These are phyloP conservation scores for Geotrichum australiense DNA, from an alignment of 1,139 yeast genomes.

Conservation along the genomic window DNA sequence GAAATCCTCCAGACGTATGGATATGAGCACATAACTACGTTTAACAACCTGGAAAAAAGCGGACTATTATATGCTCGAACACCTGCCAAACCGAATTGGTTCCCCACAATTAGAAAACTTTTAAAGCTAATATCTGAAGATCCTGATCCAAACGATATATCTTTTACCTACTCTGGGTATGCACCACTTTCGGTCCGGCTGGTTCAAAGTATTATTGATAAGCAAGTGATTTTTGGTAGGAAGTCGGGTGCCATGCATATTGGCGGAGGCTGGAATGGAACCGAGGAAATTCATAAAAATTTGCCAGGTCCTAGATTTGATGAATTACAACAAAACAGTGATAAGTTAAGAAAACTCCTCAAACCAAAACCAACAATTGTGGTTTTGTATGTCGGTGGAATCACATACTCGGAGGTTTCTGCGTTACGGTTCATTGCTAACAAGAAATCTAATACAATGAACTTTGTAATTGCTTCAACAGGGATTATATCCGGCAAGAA, in stretches of 20 bases:
- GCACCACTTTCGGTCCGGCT: conserved; percentile 42
- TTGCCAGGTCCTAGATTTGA: conserved; percentile 36
- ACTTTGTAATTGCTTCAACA: conserved; percentile 49
- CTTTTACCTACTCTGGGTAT: conserved; percentile 41
- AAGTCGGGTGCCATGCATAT: conserved; percentile 9
- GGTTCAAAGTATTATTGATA: conserved; percentile 36
- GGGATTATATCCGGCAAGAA: conserved; percentile 47
- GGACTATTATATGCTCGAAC: conserved; percentile 34
- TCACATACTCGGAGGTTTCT: conserved; percentile 71
- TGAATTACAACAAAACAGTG: conserved; percentile 30
- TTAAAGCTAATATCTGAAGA: conserved; percentile 30
- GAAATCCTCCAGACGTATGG: conserved; percentile 58
- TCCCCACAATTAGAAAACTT: conserved; percentile 26
- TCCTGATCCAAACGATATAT: conserved; percentile 30
- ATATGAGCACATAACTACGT: conserved; percentile 38
- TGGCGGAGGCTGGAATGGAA: conserved; percentile 33
- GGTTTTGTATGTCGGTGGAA: conserved; percentile 64
- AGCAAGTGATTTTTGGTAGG: conserved; percentile 21
- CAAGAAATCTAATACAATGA: conserved; percentile 30
- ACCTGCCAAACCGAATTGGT: conserved; percentile 32
- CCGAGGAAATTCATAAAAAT: conserved; percentile 31
- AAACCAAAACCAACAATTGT: conserved; percentile 33
- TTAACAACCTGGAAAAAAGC: conserved; percentile 38
- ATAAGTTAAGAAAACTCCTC: conserved; percentile 33
- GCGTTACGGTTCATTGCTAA: conserved; percentile 53